Base-by-base conservation (phyloP, 805 yeast genomes). In the Candida yuanshanica region DNA sequence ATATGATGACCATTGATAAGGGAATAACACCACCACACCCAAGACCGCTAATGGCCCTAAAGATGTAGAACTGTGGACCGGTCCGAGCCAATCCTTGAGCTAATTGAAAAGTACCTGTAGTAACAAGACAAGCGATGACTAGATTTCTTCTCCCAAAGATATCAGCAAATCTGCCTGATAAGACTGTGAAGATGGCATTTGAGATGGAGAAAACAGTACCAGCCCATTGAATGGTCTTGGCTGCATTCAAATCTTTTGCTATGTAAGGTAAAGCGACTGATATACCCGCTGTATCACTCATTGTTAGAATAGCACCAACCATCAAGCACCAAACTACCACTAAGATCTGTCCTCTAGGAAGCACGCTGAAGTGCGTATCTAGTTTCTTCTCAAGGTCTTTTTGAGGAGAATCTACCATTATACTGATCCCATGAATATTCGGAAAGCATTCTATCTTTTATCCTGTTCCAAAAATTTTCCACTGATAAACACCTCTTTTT, bases 11-110 rank as follows among this genome's bases (percentile, higher is more conserved):
- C 77, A 74, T 75, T 0, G 71, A 51, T 20, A 76, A 53, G 7
- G 77, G 70, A n/a, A 69, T 64, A 4, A 71, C 64, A 1, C 79
- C 80, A 5, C 81, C 81, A 35, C 68, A 62, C 4, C 79, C 82
- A 10, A 77, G 60, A 20, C 81, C 81, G 10, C 38, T 33, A 13
- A 40, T 36, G 10, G 39, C 79, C 40, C 82, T 59, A 47, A 72
- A 72, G 4, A 77, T 60, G 48, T 58, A 75, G 40, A 76, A 68
- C 47, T 70, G 71, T 1, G 68, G 58, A 4, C 73, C 70, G 2
- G 68, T 69, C 37, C 61, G 58, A 14, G 72, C 71, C 46, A 74
- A 66, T 4, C 76, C 77, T 49, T 75, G 65, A 7, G 70, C 72
- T 26, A 77, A 49, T 46, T 75, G 76, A 12, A 74, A 65, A 7